Evolutionary conservation across 2,329 filamentous ascomycete species (phyloP).

Genomic region (Dendrostoma leiphaemia): DNA sequence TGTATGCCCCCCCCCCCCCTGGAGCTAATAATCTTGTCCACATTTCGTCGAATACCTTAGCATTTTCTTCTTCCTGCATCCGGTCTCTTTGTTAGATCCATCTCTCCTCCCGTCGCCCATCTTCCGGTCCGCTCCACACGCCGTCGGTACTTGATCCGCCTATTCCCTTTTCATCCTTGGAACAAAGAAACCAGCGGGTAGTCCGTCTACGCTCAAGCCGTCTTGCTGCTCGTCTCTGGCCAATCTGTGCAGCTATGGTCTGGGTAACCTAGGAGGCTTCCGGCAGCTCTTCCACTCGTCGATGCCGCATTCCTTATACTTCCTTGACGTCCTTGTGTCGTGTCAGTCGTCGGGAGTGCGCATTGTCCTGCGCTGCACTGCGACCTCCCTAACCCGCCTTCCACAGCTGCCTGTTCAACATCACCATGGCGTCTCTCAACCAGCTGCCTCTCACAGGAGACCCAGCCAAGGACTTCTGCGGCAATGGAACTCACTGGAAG

Average conservation of each 20-base stretch:
- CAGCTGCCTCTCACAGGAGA: slow-evolving; percentile 29
- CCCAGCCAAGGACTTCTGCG: slow-evolving; percentile 25
- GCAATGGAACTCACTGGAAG: slow-evolving; percentile 14
- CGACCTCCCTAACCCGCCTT: background rate
- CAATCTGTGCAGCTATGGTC: slow-evolving; percentile 4
- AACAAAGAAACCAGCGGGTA: slow-evolving; percentile 2
- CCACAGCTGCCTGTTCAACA: background rate
- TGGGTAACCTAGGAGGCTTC: slow-evolving; percentile 3
- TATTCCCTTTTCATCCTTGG: background rate
- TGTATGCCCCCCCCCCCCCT: too few species aligned
- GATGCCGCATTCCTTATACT: slow-evolving; percentile 10
- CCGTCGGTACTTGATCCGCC: background rate
- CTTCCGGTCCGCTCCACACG: too few species aligned
- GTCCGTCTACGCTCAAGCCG: background rate
- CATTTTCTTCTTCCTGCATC: slow-evolving; percentile 7
- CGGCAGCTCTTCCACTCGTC: background rate
- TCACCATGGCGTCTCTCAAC: slow-evolving; percentile 33
- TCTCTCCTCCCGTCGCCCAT: background rate
- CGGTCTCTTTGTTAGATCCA: background rate
- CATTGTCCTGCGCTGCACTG: slow-evolving; percentile 4
- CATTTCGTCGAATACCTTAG: too few species aligned
- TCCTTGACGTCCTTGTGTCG: background rate
- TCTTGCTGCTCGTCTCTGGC: background rate
- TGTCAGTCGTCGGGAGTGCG: slow-evolving; percentile 11
- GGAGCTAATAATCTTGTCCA: too few species aligned